Evolutionary conservation across 2,329 filamentous ascomycete genomes (phyloP).

Genomic region (Colletotrichum cereale): DNA sequence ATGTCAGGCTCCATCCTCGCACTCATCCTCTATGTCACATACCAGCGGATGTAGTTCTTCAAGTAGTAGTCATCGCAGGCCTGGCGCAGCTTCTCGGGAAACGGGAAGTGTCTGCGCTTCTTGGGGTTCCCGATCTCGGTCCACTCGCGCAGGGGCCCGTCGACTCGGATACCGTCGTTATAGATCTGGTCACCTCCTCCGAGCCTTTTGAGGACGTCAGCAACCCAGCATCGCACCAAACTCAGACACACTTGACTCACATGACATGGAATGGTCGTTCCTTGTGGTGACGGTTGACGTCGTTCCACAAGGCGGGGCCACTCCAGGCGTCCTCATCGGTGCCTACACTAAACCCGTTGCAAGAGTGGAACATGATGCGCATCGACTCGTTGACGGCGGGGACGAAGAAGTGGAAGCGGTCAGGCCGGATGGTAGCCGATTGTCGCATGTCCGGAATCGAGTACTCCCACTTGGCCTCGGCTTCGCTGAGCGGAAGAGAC

Average conservation of each 20-base stretch:
- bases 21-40: constrained; percentile 3
- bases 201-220: constrained; percentile 66
- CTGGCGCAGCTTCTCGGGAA: constrained; percentile 82
- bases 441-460: constrained; percentile 75
- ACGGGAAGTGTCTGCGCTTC: constrained; percentile 83
- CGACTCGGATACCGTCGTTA: constrained; percentile 90
- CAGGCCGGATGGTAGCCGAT: constrained; percentile 66
- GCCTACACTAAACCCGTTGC: constrained; percentile 94
- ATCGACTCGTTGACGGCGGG: constrained; percentile 87
- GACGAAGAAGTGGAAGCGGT: constrained; percentile 82
- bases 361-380: constrained; percentile 99
- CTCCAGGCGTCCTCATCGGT: constrained; percentile 89
- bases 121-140: constrained; percentile 85
- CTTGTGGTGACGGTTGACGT: constrained; percentile 86
- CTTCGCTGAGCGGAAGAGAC: constrained; percentile 77
- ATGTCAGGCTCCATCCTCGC: constrained; percentile 46
- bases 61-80: constrained; percentile 93
- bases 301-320: constrained; percentile 94
- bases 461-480: constrained; percentile 85
- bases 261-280: constrained; percentile 93
- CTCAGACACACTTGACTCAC: constrained; percentile 52
- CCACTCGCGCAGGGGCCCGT: constrained; percentile 86
- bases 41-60: constrained; percentile 86
- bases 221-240: constrained; percentile 11
- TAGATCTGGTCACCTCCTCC: constrained; percentile 97